A percentile compares a stretch with the other conserved stretches of the same genome.
Conservation (phyloP, 768 basidiomycete species). For the Exidia glandulosa region DNA sequence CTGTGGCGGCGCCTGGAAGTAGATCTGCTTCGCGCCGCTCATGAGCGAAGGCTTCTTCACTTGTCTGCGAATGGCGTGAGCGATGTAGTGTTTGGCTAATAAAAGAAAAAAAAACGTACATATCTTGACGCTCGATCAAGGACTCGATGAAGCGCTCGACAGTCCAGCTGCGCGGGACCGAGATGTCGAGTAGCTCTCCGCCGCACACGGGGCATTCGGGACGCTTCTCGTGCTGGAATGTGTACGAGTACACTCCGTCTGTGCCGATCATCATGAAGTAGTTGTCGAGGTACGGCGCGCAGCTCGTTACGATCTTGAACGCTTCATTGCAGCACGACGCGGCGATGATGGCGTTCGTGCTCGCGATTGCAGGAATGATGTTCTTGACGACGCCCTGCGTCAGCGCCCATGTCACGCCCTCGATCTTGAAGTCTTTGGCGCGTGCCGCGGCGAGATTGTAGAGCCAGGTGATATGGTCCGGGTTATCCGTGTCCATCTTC, state of each 20-base stretch:
- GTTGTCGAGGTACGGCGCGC: conserved; percentile 89
- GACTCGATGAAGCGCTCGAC: conserved; percentile 83
- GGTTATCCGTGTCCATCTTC: conserved; percentile 95
- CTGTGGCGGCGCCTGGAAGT: conserved; percentile 89
- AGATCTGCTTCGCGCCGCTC: conserved; percentile 62
- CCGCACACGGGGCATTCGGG: conserved; percentile 96
- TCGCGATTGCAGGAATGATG: conserved; percentile 97
- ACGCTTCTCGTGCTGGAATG: conserved; percentile 89
- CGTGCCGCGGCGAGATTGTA: conserved; percentile 70
- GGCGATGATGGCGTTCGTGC: conserved; percentile 96
- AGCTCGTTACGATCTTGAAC: conserved; percentile 95
- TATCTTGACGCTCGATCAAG: conserved; percentile 77
- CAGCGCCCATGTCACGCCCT: conserved; percentile 94
- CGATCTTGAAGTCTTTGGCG: conserved; percentile 91
- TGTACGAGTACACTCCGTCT: conserved; percentile 92
- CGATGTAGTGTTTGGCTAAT: background rate
- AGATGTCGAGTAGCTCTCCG: conserved; percentile 70
- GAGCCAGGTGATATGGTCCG: conserved; percentile 92
- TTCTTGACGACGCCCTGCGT: conserved; percentile 99
- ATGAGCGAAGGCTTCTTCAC: conserved; percentile 94
- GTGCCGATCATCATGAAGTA: conserved; percentile 99
- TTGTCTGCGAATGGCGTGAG: conserved; percentile 49
- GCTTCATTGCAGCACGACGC: conserved; percentile 99
- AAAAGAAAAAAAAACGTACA: conserved; percentile 41
- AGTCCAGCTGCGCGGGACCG: conserved; percentile 59